Evolutionary conservation across 352 stramenopile genomes (phyloP), one percentile per base, ranked within the genome.

Genomic region (Aphanomyces cochlioides): DNA sequence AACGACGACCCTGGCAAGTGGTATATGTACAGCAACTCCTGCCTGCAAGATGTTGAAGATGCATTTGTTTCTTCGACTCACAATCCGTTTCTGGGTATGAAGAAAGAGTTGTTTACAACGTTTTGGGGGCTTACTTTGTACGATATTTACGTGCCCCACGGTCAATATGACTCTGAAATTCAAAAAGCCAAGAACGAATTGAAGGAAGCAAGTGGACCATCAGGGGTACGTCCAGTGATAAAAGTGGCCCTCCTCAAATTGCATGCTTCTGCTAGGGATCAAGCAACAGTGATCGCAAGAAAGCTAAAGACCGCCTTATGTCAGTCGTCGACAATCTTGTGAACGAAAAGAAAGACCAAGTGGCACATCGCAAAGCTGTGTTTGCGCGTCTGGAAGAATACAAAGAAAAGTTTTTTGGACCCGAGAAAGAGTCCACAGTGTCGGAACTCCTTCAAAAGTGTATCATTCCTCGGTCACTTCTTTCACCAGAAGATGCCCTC

Each of bases 81-180:
- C 47, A 76, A 83, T 47, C 77, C 82, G 3, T 90, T 92, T 63
- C 78, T 75, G 15, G 87, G 84, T 38, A 81, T 93, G 75, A 87
- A 84, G 36, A 84, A 81, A 45, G 85, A 92, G 21, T 70, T 95
- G 45, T 95, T 90, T 58, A 78, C 84, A 34, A 92, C 79, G 53
- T 96, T 96, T 69, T 96, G 89, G 89, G 85, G 80, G 10, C 74
- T 96, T 58, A 90, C 85, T 53, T 72, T 95, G 40, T 95, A 95
- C 67, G 89, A 96, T 74, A 89, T 96, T 45, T 80, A 95, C 71
- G 78, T 93, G 6, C 89, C 89, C 37, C 90, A 93, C 66, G 78
- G 81, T 37, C 85, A 94, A 58, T 96, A 96, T 75, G 85, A 95
- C 39, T 78, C 79, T 1, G 89, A 96, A 71, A 95, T 95, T 71